A percentile compares a stretch with the other conserved stretches of the same genome.
These are phyloP conservation scores for Termitomyces sp. DNA, from an alignment of 768 basidiomycete species.

Conservation along the genomic window DNA sequence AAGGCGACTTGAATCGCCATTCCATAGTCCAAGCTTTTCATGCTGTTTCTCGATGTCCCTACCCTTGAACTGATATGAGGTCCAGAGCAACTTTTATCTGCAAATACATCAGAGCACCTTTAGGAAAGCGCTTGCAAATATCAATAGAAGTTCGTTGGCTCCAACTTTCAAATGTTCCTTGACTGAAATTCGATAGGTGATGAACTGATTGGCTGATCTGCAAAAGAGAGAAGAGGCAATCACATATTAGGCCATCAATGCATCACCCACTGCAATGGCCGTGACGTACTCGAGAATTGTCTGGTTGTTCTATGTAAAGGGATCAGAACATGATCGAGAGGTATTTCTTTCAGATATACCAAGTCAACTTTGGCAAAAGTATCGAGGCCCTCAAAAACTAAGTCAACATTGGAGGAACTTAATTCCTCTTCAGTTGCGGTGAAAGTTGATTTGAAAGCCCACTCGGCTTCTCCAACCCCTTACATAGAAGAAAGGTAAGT, in stretches of 20 bases:
- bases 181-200: conserved; percentile 59
- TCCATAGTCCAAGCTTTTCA: conserved; percentile 68
- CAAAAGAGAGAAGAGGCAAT: neutral
- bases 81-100: neutral
- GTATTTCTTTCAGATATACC: conserved; percentile 33
- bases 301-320: conserved; percentile 55
- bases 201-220: conserved; percentile 81
- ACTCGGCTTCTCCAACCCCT: conserved; percentile 89
- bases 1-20: conserved; percentile 85
- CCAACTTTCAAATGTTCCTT: conserved; percentile 49
- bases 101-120: conserved; percentile 33
- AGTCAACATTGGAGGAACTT: conserved; percentile 46
- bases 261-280: neutral
- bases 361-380: conserved; percentile 75
- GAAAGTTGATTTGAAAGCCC: conserved; percentile 76
- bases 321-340: neutral
- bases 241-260: neutral
- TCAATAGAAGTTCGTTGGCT: conserved; percentile 59
- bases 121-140: conserved; percentile 71
- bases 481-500: neutral
- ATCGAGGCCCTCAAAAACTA: conserved; percentile 89
- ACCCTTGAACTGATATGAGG: conserved; percentile 40
- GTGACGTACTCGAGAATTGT: conserved; percentile 53
- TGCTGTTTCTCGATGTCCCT: conserved; percentile 64
- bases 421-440: conserved; percentile 42